Base-by-base conservation (phyloP, 805 yeast species). In the Candida anglica region DNA sequence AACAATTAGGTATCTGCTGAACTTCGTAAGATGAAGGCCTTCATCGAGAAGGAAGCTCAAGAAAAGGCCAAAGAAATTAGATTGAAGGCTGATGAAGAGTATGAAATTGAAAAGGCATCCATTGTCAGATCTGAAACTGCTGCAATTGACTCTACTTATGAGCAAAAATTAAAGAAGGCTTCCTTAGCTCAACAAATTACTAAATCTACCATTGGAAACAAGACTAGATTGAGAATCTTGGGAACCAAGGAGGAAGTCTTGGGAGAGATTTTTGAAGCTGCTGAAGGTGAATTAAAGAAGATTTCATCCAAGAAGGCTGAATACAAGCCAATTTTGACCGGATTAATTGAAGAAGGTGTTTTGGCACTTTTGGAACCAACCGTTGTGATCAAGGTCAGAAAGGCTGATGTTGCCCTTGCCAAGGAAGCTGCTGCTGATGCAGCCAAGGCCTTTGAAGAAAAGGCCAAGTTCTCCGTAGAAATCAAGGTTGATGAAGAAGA, bases 41-140 rank as follows among this genome's bases (percentile, higher is more conserved):
- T 93, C 80, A 93, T 93, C 76, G 86, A 84, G 69, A 93, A 91
- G 77, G 99, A 93, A 70, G 99, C 99, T 25, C 95, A 89, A 54
- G 99, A 93, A 64, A 93, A 93, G 70, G 96, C 98, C 47, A 86
- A 86, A 61, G 99, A 93, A 66, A 88, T 93, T 56, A 81, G 75
- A 59, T 73, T 93, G 53, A 94, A 93, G 71, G 96, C 98, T 28
- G 96, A 94, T 60, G 98, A 93, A 65, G 99, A 93, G 69, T 93
- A 91, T 60, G 98, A 93, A 65, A 89, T 93, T 53, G 98, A 93
- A 61, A 93, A 93, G 73, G 91, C 96, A 15, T 79, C 87, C 38
- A 80, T 93, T 54, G 98, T 93, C 39, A 86, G 98, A 55, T 75
- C 87, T 10, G 98, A 93, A 66, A 84, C 84, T 37, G 81, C 93